Base-by-base conservation (phyloP, 306 rosid species). In the Rubus idaeus region DNA sequence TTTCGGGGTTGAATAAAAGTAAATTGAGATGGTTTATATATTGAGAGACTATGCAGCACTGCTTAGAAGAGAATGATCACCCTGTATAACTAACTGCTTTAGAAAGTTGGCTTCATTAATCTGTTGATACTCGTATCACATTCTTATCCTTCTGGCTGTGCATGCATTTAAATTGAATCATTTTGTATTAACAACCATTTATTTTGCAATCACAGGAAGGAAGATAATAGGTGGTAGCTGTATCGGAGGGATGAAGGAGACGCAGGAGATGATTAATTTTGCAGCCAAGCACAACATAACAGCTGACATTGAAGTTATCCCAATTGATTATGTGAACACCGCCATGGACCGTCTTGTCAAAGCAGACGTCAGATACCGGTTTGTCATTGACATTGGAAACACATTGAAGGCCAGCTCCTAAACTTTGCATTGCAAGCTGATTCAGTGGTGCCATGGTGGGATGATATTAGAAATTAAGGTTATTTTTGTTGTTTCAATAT, bases 221-320 rank as follows among this genome's bases (percentile, higher is more conserved):
- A 86, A 77, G 80, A 18, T 52, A 44, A 30, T 89, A 0, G 86
- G 30, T 21, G 87, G 90, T 1, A 89, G 88, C 52, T 0, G 3
- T 39, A 75, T 81, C 14, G 90, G 90, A n/a, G 71, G 71, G 1
- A 40, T 66, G 51, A 66, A 66, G 71, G 71, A 66, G 71, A 66
- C 71, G 18, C 92, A 86, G 81, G 90, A 89, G 37, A 86, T 89
- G 90, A 3, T 89, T 20, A 85, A 86, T 69, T 89, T 84, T 79
- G 89, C 93, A 8, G 89, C 87, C 3, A 79, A 89, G 71, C 87
- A 86, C 49, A 46, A 5, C 8, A 78, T 89, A n/a, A 86, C 83
- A 35, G 87, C 90, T 20, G 86, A 89, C 2, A 86, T 83, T 30
- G 90, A 89, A 58, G 68, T 86, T 41, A 68, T 89, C 77, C 42